Base-by-base conservation (phyloP, 495 filamentous ascomycete species). In the Pseudevernia furfuracea region DNA sequence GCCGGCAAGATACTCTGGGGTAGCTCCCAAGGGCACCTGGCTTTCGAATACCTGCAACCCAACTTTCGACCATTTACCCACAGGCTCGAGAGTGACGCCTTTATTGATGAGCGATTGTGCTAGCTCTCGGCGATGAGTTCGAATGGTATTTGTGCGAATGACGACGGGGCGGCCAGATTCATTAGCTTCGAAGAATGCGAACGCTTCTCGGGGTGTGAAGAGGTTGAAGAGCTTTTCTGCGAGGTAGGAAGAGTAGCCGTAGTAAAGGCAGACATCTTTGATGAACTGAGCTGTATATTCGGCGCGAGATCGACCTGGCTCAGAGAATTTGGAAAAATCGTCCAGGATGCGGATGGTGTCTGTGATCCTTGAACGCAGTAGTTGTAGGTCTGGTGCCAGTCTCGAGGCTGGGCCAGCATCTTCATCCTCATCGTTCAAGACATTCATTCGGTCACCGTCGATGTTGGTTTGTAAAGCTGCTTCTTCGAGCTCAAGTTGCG, bases 101-200 rank as follows among this genome's bases (percentile, higher is more conserved):
- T 94, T 91, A 78, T 96, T 97, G 80, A 98, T 98, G 46, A 98
- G 82, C 4, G 91, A 84, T 73, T 97, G 92, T 36, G 94, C 94
- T 30, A 98, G 85, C 53, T 95, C 90, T 68, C 94, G 83, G 64
- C 94, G 87, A 74, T 93, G 90, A 14, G 95, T 97, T 62, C 90
- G 88, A 53, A 98, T 83, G 10, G 94, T 97, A 73, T 98, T 98
- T 58, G 94, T 97, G 76, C 94, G 89, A 65, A 89, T 83, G 66
- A 92, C 89, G 55, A 97, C 84, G 2, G 93, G 93, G 57, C 93
- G 87, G 25, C 89, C 82, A 30, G 89, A 91, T 76, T 98, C 94
- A 83, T 98, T 98, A 53, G 92, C 92, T 75, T 98, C 94, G 77
- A 98, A 98, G 76, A 98, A 98, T 10, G 92, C 92, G 65, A 98